Evolutionary conservation across 768 basidiomycete species (phyloP), one percentile per base, ranked within the genome.

Genomic region (Lentinus brumalis): DNA sequence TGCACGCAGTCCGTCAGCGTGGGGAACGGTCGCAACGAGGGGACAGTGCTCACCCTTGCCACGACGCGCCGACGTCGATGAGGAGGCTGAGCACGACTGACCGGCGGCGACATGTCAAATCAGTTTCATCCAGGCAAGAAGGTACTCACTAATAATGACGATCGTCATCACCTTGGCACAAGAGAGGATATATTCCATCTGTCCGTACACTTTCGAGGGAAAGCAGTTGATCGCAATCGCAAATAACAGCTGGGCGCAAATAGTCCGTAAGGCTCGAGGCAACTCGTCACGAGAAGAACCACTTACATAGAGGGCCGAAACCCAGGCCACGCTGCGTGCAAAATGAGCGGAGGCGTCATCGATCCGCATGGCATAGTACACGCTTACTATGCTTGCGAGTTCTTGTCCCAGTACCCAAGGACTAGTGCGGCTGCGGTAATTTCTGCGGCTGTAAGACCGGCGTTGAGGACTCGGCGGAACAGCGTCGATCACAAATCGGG

Each of bases 371-470:
- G 11, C 3, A 42, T 11, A 2, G 5, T 14, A 12, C 15, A 53
- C 60, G 4, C 21, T 67, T 54, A 42, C 55, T 18, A 60, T 56
- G 21, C 5, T 63, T 18, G 61, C 53, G 0, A 64, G 55, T 54
- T 56, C 38, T 75, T 29, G 7, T 41, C 71, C 81, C 82, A 84
- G 66, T 75, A 83, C 31, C 72, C 70, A 50, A 86, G 74, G 35
- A 86, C 69, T 11, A 83, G 73, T 0, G 82, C 76, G 1, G 82
- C 83, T 2, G 84, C 84, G 35, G 77, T 78, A 18, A 86, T 77
- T 69, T 86, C 85, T 21, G 81, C 78, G 7, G 83, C 70, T 71
- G 31, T 3, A 41, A 9, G 15, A n/a, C 26, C 7, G 31, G 39
- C 30, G 50, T 49, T 14, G 29, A 8, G 11, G 29, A 53, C 12